phyloP scores from a whole-genome alignment of 78 protist genomes.

The Chrysochromulina parva region DNA sequence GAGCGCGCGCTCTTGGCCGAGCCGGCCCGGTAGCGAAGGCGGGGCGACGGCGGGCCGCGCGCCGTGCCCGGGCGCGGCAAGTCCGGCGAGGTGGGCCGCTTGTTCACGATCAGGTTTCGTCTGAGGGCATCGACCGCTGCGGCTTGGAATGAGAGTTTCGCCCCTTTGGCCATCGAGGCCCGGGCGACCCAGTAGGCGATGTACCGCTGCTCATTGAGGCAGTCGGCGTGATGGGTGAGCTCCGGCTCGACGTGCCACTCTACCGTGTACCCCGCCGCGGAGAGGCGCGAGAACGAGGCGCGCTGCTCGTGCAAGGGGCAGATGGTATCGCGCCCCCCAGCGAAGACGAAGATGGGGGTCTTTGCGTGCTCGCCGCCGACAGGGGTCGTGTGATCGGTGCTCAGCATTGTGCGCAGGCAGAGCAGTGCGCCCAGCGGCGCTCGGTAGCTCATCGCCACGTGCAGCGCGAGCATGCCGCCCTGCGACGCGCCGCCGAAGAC shows the following conservation, averaged over 20 bases:
- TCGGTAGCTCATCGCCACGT: background rate
- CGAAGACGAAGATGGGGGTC: slow-evolving; percentile 4
- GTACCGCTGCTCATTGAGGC: background rate
- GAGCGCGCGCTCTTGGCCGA: too few relatives aligned
- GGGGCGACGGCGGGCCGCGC: too few relatives aligned
- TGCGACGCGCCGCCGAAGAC: background rate
- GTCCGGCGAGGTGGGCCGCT: too few relatives aligned
- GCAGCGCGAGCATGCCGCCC: background rate
- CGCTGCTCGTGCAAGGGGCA: background rate
- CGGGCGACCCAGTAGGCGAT: background rate
- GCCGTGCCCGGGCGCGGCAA: too few relatives aligned
- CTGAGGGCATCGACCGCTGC: too few relatives aligned
- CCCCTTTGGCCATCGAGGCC: too few relatives aligned
- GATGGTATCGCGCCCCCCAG: background rate
- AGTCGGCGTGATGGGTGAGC: background rate
- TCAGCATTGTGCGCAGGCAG: background rate
- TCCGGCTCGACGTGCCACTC: slow-evolving; percentile 10
- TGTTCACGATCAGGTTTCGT: too few relatives aligned
- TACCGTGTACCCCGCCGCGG: background rate
- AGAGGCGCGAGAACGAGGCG: background rate
- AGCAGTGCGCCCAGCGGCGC: background rate
- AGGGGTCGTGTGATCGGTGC: too few relatives aligned
- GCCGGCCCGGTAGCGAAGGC: too few relatives aligned
- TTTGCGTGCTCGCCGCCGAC: too few relatives aligned
- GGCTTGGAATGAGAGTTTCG: too few relatives aligned